These are phyloP conservation scores for Saccharomyces hybrid DNA, from an alignment of 1,139 yeast genomes.

Conservation along the genomic window DNA sequence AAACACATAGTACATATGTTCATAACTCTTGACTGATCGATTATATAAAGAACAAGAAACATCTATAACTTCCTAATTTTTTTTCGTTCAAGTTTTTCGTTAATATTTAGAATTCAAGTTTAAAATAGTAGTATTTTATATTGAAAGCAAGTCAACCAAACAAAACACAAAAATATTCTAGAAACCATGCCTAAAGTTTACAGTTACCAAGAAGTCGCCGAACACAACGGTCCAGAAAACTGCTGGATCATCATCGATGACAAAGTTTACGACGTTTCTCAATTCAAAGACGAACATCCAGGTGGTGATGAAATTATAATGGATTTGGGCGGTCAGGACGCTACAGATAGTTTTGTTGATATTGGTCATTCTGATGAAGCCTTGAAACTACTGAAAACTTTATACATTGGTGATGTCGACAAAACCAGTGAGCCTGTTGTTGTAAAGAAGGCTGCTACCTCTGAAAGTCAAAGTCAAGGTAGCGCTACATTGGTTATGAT, in stretches of 20 bases:
- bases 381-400: slow-evolving; percentile 58
- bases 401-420: slow-evolving; percentile 65
- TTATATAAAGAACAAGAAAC: background rate
- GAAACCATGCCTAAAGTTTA: slow-evolving; percentile 35
- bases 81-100: background rate
- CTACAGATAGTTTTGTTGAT: slow-evolving; percentile 91
- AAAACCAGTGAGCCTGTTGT: slow-evolving; percentile 31
- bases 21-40: background rate
- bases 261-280: slow-evolving; percentile 78
- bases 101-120: background rate
- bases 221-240: slow-evolving; percentile 73
- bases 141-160: slow-evolving; percentile 5
- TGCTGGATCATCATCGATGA: slow-evolving; percentile 89
- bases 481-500: slow-evolving; percentile 39
- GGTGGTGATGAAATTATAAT: slow-evolving; percentile 97
- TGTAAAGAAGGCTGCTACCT: slow-evolving; percentile 12
- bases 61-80: background rate
- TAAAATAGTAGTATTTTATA: background rate
- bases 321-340: slow-evolving; percentile 89
- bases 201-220: slow-evolving; percentile 64
- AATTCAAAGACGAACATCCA: slow-evolving; percentile 90
- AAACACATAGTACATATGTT: background rate
- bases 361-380: slow-evolving; percentile 99
- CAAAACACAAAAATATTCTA: slow-evolving; percentile 7
- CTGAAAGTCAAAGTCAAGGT: slow-evolving; percentile 32